Evolutionary conservation across 2,329 filamentous ascomycete genomes (phyloP).

Genomic region (Ophiocordyceps camponoti-floridani): DNA sequence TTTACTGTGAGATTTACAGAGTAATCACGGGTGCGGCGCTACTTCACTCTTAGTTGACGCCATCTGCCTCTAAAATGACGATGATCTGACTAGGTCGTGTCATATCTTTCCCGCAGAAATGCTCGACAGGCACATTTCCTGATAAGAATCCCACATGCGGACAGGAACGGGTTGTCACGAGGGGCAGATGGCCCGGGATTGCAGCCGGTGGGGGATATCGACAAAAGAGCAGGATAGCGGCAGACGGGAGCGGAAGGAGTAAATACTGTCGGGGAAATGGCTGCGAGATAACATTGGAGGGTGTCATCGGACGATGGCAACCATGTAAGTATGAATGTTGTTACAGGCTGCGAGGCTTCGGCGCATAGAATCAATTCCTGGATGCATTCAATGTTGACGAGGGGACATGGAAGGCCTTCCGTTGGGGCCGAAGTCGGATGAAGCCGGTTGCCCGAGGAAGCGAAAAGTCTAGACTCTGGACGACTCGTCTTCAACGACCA

Average conservation of each 20-base stretch:
- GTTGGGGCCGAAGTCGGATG: background rate
- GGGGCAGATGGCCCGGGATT: background rate
- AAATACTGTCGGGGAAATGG: background rate
- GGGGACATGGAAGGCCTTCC: background rate
- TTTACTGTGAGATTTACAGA: no score
- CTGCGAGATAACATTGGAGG: background rate
- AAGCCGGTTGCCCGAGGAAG: background rate
- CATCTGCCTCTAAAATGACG: background rate
- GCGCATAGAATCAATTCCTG: background rate
- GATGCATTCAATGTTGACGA: no score
- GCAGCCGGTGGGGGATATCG: background rate
- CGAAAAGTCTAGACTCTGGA: background rate
- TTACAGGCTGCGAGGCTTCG: no score
- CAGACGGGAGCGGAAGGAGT: background rate
- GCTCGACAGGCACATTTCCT: background rate
- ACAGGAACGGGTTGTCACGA: background rate
- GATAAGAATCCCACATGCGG: background rate
- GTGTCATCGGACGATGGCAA: background rate
- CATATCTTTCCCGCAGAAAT: background rate
- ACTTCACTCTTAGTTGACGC: background rate
- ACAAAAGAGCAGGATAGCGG: constrained; percentile 8
- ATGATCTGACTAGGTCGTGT: background rate
- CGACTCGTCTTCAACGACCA: no score
- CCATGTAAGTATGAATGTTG: no score
- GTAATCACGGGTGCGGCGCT: no score